Conservation (phyloP, 495 filamentous ascomycete genomes). For the Aspergillus conjunctus region DNA sequence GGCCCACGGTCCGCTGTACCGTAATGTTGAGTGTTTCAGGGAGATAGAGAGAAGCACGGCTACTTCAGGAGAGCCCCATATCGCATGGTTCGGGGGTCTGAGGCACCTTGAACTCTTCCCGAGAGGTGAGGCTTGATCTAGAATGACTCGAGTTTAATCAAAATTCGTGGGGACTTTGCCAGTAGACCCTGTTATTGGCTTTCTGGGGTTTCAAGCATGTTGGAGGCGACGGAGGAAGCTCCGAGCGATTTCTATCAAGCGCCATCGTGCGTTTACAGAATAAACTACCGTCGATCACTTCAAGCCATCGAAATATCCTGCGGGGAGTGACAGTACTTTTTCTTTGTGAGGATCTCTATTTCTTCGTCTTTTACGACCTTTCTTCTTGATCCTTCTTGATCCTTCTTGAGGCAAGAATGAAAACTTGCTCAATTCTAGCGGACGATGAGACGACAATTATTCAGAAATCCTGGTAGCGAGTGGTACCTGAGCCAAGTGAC, state of each 20-base stretch:
- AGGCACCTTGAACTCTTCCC: neutral
- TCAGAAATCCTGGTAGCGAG: neutral
- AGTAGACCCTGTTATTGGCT: conserved; percentile 10
- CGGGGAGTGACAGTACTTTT: neutral
- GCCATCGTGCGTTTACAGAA: neutral
- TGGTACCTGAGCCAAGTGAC: neutral
- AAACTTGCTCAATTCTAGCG: neutral
- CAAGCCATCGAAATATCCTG: neutral
- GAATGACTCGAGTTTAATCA: conserved; percentile 13
- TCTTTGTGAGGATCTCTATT: neutral
- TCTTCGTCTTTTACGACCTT: neutral
- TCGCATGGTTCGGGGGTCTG: conserved; percentile 21
- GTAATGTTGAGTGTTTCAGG: conserved; percentile 29
- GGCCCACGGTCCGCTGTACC: conserved; percentile 34
- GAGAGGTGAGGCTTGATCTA: neutral
- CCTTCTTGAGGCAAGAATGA: neutral
- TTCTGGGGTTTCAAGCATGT: conserved; percentile 20
- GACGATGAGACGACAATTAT: neutral
- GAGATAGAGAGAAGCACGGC: conserved; percentile 11
- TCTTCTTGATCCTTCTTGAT: neutral
- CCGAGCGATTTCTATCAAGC: conserved; percentile 26
- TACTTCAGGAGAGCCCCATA: conserved; percentile 25
- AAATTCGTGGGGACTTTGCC: neutral
- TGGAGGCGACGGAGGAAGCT: conserved; percentile 30
- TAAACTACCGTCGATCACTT: conserved; percentile 7